Evolutionary conservation across 2,329 filamentous ascomycete species (phyloP).

Genomic region (Fusarium agapanthi): DNA sequence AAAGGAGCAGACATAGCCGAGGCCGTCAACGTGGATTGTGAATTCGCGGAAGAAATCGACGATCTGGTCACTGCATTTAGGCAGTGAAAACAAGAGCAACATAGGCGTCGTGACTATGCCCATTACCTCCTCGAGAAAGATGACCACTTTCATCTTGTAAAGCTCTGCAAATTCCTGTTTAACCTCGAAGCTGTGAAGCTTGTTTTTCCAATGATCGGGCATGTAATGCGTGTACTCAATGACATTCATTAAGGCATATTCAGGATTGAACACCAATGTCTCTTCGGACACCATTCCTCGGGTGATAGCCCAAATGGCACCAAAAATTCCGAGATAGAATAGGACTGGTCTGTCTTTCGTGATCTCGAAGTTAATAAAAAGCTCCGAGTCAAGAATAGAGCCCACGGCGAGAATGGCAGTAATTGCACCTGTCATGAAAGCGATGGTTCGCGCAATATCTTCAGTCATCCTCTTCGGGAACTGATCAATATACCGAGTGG

Average conservation of each 20-base stretch:
- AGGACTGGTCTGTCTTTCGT: conserved; percentile 87
- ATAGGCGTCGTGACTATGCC: conserved; percentile 93
- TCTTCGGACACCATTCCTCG: conserved; percentile 88
- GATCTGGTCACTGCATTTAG: conserved; percentile 88
- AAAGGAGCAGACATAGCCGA: conserved; percentile 97
- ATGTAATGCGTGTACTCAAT: conserved; percentile 93
- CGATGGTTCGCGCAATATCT: conserved; percentile 82
- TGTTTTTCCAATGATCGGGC: conserved; percentile 86
- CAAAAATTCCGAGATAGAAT: conserved; percentile 88
- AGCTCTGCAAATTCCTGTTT: conserved; percentile 88
- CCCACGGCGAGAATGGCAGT: conserved; percentile 85
- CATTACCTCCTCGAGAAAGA: conserved; percentile 91
- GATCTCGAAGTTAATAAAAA: conserved; percentile 92
- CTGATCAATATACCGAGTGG: conserved; percentile 90
- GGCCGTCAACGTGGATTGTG: conserved; percentile 93
- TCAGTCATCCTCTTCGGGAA: conserved; percentile 96
- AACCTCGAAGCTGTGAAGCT: conserved; percentile 93
- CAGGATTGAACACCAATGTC: conserved; percentile 88
- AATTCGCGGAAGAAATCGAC: conserved; percentile 99
- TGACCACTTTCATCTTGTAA: conserved; percentile 91
- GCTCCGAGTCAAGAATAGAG: conserved; percentile 87
- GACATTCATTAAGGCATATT: conserved; percentile 86
- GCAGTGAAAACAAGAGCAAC: conserved; percentile 85
- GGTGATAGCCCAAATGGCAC: conserved; percentile 83
- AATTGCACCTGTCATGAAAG: conserved; percentile 87